Percentiles rank a stretch among this genome's conserved stretches.
Conservation (phyloP, 441 rosid species). For the Brassica balearica region DNA sequence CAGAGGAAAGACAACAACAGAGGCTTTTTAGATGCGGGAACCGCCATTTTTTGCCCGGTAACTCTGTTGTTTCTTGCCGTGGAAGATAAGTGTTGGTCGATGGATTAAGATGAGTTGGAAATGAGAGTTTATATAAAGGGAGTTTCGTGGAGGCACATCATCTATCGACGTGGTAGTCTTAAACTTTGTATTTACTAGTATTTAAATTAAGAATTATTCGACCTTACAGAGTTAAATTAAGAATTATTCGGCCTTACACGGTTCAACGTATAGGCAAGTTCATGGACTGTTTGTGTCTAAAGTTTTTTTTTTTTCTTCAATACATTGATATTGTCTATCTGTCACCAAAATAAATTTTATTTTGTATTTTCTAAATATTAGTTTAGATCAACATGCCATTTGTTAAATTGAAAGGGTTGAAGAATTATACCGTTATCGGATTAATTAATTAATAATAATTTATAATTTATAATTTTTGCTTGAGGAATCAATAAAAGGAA, state of each 20-base stretch:
- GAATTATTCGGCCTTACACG: slow-evolving; percentile 3
- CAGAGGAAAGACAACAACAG: slow-evolving; percentile 20
- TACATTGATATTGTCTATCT: slow-evolving; percentile 3
- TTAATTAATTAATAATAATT: not conserved
- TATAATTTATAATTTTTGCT: not conserved
- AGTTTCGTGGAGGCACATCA: slow-evolving; percentile 43
- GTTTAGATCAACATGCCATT: not conserved
- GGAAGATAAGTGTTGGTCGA: slow-evolving; percentile 20
- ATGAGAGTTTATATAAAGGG: slow-evolving; percentile 29
- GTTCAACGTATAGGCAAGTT: slow-evolving; percentile 12
- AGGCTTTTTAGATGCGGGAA: slow-evolving; percentile 30
- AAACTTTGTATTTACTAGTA: slow-evolving; percentile 31
- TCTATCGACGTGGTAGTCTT: slow-evolving; percentile 45
- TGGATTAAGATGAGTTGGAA: slow-evolving; percentile 22
- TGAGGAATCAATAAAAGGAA: slow-evolving; percentile 17
- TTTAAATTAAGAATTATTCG: slow-evolving; percentile 22
- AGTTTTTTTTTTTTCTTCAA: not conserved
- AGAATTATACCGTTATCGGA: not conserved
- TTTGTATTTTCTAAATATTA: not conserved
- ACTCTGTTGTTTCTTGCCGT: slow-evolving; percentile 24
- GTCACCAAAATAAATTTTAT: not conserved
- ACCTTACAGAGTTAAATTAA: not conserved
- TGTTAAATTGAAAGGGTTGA: not conserved
- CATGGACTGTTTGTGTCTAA: slow-evolving; percentile 1
- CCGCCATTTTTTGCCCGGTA: slow-evolving; percentile 23